Evolutionary conservation across 2,329 filamentous ascomycete genomes (phyloP).

Genomic region (Fusarium siculi): DNA sequence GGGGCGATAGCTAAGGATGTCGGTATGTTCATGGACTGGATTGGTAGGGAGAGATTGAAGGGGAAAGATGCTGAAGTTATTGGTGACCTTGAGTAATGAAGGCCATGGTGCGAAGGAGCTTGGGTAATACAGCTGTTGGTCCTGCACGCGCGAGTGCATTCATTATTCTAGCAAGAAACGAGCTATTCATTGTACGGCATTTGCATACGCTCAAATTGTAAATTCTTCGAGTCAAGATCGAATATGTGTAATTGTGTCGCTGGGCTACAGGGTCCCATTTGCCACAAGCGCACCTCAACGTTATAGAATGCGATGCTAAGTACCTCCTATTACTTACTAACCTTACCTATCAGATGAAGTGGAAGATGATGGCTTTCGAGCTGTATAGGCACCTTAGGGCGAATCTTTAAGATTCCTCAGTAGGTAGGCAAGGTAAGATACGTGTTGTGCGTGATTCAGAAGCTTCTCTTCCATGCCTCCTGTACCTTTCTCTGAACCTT

Average conservation of each 20-base stretch:
- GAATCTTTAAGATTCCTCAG: background rate
- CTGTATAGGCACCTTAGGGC: background rate
- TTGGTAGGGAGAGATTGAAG: constrained; percentile 56
- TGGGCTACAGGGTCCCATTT: background rate
- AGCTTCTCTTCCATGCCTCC: background rate
- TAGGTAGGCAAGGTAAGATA: background rate
- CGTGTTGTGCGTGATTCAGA: background rate
- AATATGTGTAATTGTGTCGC: background rate
- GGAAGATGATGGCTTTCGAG: background rate
- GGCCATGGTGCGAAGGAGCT: background rate
- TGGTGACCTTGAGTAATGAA: constrained; percentile 12
- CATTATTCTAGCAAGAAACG: background rate
- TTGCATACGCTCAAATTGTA: background rate
- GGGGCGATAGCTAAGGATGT: constrained; percentile 77
- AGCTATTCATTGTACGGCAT: background rate
- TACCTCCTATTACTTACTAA: background rate
- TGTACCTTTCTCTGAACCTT: background rate
- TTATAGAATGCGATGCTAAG: background rate
- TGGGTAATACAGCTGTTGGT: background rate
- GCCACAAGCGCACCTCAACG: background rate
- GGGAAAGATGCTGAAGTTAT: constrained; percentile 21
- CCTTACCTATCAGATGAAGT: background rate
- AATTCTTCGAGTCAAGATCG: background rate
- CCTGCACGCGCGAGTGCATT: background rate
- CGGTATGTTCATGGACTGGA: constrained; percentile 73